These are phyloP conservation scores for Nothopassalora personata DNA, from an alignment of 2,329 filamentous ascomycete species.

Conservation along the genomic window DNA sequence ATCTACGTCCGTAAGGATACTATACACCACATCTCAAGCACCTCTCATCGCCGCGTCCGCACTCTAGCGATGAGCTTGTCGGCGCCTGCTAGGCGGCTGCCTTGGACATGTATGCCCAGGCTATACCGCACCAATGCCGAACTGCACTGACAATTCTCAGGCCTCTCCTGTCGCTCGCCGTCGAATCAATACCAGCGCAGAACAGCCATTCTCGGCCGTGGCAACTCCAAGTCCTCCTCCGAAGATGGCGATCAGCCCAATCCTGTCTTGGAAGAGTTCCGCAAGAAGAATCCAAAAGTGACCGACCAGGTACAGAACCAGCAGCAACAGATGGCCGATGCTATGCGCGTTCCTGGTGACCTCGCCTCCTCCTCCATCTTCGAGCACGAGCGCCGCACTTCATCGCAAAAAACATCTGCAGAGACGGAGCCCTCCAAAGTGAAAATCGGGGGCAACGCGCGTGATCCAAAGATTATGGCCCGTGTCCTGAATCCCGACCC, in stretches of 20 bases:
- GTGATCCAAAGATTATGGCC: constrained; percentile 53
- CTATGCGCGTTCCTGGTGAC: constrained; percentile 32
- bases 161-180: constrained; percentile 15
- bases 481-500: constrained; percentile 71
- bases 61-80: constrained; percentile 56
- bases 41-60: neutral
- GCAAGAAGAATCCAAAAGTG: constrained; percentile 29
- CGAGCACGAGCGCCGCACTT: constrained; percentile 37
- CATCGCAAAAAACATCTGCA: constrained; percentile 13
- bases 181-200: neutral
- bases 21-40: neutral
- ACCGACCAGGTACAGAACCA: constrained; percentile 1
- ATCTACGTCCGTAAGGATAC: neutral
- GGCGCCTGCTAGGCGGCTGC: constrained; percentile 58
- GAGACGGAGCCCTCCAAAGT: constrained; percentile 19
- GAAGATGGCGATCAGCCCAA: constrained; percentile 30
- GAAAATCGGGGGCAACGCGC: constrained; percentile 19
- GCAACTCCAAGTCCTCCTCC: constrained; percentile 8
- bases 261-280: constrained; percentile 60
- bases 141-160: constrained; percentile 12
- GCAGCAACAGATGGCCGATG: constrained; percentile 19
- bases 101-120: constrained; percentile 51
- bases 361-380: constrained; percentile 50
- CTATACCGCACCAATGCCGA: neutral
- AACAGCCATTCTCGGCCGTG: neutral